Conservation (phyloP, 257 asterid species). For the Jasminum sambac region DNA sequence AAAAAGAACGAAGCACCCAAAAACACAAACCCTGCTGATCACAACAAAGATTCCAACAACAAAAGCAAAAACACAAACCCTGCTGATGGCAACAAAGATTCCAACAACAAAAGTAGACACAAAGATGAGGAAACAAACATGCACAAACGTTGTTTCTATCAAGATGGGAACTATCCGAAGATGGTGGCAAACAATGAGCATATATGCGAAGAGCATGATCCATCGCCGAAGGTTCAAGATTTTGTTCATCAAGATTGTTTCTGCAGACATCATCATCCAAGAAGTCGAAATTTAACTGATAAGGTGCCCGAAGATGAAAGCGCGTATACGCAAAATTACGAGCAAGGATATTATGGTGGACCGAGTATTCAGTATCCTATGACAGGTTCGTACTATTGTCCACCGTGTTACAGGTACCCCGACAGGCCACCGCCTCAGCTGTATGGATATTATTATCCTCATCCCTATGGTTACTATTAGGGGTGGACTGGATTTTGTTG, state of each 20-base stretch:
- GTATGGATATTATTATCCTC: conserved; percentile 12
- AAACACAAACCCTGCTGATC: neutral
- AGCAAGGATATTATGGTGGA: neutral
- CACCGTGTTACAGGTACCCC: conserved; percentile 4
- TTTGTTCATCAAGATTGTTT: conserved; percentile 24
- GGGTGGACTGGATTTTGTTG: neutral
- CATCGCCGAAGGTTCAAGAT: neutral
- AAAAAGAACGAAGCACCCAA: neutral
- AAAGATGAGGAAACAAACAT: neutral
- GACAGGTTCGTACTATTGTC: conserved; percentile 13
- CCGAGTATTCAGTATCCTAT: conserved; percentile 4
- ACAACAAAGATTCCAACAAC: no score
- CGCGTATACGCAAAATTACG: neutral
- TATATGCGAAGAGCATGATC: conserved; percentile 28
- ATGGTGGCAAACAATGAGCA: conserved; percentile 26
- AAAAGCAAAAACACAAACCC: no score
- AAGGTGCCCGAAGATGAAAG: conserved; percentile 19
- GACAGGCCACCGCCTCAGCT: conserved; percentile 8
- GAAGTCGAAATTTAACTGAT: conserved; percentile 1
- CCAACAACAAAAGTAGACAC: neutral
- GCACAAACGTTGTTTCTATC: conserved; percentile 19
- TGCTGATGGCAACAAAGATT: neutral
- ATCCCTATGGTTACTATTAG: conserved; percentile 27
- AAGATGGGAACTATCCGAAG: conserved; percentile 21
- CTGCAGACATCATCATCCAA: conserved; percentile 36